These are phyloP conservation scores for Microbotryum lychnidis-dioicae DNA, from an alignment of 1,284 basidiomycete species.

Conservation along the genomic window DNA sequence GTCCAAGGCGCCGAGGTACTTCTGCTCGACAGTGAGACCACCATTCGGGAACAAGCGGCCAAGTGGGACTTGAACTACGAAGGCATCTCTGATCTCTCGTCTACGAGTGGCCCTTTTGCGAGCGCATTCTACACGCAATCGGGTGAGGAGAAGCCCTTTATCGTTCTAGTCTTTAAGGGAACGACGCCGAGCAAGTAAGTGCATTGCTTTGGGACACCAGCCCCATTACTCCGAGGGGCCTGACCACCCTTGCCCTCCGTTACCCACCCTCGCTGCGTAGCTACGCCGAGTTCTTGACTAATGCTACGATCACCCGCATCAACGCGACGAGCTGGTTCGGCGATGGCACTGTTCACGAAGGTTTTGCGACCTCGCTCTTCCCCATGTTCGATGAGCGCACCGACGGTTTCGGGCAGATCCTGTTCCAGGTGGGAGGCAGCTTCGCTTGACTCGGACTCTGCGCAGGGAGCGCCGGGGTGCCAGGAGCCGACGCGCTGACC, in stretches of 20 bases:
- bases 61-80: conserved; percentile 19
- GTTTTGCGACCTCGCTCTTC: conserved; percentile 17
- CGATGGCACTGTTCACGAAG: conserved; percentile 12
- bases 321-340: conserved; percentile 18
- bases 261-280: conserved; percentile 16
- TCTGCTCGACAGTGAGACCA: conserved; percentile 6
- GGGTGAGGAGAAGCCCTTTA: conserved; percentile 12
- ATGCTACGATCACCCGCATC: conserved; percentile 19
- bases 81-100: conserved; percentile 13
- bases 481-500: background rate
- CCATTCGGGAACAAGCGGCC: conserved; percentile 6
- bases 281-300: conserved; percentile 33
- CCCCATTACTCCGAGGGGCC: no score
- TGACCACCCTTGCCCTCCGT: no score
- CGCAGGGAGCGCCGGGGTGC: background rate
- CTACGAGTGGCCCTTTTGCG: conserved; percentile 12
- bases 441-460: background rate
- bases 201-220: background rate
- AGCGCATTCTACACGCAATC: conserved; percentile 17
- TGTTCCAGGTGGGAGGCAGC: background rate
- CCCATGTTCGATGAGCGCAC: background rate
- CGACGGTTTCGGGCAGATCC: background rate
- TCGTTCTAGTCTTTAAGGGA: conserved; percentile 26
- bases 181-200: background rate
- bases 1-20: conserved; percentile 1